phyloP scores from a whole-genome alignment of 192 early-diverging fungal genomes.

The Diversispora eburnea region DNA sequence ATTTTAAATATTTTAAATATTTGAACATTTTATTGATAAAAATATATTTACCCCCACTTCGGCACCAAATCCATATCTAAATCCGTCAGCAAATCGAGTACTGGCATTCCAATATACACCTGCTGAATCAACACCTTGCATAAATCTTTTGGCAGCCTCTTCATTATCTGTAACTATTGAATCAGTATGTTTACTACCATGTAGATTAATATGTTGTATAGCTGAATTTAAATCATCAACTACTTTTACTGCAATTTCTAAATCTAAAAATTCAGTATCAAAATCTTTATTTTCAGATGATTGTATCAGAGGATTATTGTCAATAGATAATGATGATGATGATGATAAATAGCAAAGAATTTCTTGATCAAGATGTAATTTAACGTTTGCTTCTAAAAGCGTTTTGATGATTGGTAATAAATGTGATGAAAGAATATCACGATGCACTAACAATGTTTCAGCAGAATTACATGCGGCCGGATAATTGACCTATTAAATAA shows the following conservation, averaged over 20 bases:
- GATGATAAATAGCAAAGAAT: slow-evolving; percentile 25
- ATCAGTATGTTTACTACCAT: slow-evolving; percentile 95
- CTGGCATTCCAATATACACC: slow-evolving; percentile 97
- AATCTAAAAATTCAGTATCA: slow-evolving; percentile 88
- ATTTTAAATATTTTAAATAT: not conserved
- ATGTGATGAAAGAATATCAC: slow-evolving; percentile 31
- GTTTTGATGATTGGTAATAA: slow-evolving; percentile 55
- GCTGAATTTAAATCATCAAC: slow-evolving; percentile 75
- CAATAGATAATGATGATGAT: slow-evolving; percentile 25
- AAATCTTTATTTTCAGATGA: slow-evolving; percentile 62
- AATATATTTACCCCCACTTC: slow-evolving; percentile 78
- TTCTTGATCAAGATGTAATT: slow-evolving; percentile 57
- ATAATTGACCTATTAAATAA: slow-evolving; percentile 61
- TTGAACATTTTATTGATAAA: not conserved
- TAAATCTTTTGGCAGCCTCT: slow-evolving; percentile 72
- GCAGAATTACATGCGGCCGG: slow-evolving; percentile 95
- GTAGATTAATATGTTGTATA: slow-evolving; percentile 88
- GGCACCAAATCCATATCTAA: slow-evolving; percentile 97
- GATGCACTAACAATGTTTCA: slow-evolving; percentile 90
- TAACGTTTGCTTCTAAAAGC: slow-evolving; percentile 58
- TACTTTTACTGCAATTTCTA: slow-evolving; percentile 77
- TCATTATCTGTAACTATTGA: slow-evolving; percentile 83
- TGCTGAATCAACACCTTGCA: slow-evolving; percentile 93
- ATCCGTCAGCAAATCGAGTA: slow-evolving; percentile 96
- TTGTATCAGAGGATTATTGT: slow-evolving; percentile 31